Evolutionary conservation across 2,329 filamentous ascomycete species (phyloP), one percentile per base, ranked within the genome.

Genomic region (Fusarium neocosmosporiellum): DNA sequence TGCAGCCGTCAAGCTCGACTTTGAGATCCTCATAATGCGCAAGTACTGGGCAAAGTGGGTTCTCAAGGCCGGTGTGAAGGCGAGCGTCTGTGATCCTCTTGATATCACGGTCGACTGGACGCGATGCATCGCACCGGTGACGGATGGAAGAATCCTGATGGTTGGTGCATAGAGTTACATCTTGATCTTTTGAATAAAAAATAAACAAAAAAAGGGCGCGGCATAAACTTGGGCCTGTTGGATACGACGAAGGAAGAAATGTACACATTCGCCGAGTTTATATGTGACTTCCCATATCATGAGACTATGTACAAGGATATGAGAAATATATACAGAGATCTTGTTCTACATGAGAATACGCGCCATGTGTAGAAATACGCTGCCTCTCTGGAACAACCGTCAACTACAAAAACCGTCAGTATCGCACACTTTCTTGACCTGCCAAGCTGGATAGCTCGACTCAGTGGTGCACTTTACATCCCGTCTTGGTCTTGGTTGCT

Each of bases 11-110:
- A 80, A 80, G 46, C 81, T 88, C n/a, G 87, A 89, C 54, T 74
- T 85, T 63, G 88, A 92, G 75, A 83, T 93, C 65, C 83, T 89
- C 46, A 83, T 95, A 20, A 90, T 93, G 83, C 88, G 92, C 27
- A 90, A 89, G 73, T 92, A 92, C 14, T 90, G 92, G 78, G 83
- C 86, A 22, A 93, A 93, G 76, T 97, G 94, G 94, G 92, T 91
- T 77, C 86, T 88, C 24, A 82, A 90, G 67, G 90, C 92, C 0
- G 90, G 91, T 0, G 83, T 97, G 22, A 85, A 90, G 66, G 86
- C 84, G 59, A 77, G 81, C 58, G 79, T 84, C 13, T 87, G 84
- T 43, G 88, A 89, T 66, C 86, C 88, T 18, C 87, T 93, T 1
- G 90, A 91, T 68, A 85, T 85, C 50, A 88, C 90, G 59, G 90